Evolutionary conservation across 1,284 basidiomycete species (phyloP), one percentile per base, ranked within the genome.

Genomic region (Ustilago vetiveriae): DNA sequence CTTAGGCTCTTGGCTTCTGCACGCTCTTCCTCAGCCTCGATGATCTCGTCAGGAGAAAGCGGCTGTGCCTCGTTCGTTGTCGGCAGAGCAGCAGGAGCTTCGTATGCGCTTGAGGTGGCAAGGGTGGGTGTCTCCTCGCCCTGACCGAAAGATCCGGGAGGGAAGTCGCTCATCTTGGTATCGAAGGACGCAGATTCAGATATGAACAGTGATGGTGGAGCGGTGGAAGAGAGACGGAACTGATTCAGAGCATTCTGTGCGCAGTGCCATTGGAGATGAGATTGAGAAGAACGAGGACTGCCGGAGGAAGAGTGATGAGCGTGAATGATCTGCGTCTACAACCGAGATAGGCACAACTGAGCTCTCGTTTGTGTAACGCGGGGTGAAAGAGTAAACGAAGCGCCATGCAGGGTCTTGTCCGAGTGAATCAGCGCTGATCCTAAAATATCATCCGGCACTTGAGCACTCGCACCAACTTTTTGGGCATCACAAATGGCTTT

Each of bases 1-100:
- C 50, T 65, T n/a, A 74, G 52, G 8, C 40, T 44, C n/a, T 57
- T 22, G 6, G 67, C 67, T 24, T 60, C 67, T 24, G 59, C 48
- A 23, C 55, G 51, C 30, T 70, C 66, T 16, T 70, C 60, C 30
- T 49, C 35, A 6, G 36, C 60, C 29, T 64, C 60, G 6, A 49
- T 47, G 32, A 50, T 45, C 35, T 57, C 33, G 27, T 54, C 21
- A n/a, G 50, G 24, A 1, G 54, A 54, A 17, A 40, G 14, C 5
- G 51, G 33, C 13, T 32, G 21, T 23, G 41, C 10, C 22, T 29
- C 45, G n/a, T 22, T 23, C 3, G 35, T 21, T n/a, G 27, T 22
- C 3, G 46, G 14, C n/a, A 26, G 6, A 5, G 8, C 14, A 3
- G 19, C 23, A 4, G 52, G 36, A 29, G 30, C 11, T 10, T 33